Conservation (phyloP, 768 basidiomycete genomes). For the Agrocybe pediades region DNA sequence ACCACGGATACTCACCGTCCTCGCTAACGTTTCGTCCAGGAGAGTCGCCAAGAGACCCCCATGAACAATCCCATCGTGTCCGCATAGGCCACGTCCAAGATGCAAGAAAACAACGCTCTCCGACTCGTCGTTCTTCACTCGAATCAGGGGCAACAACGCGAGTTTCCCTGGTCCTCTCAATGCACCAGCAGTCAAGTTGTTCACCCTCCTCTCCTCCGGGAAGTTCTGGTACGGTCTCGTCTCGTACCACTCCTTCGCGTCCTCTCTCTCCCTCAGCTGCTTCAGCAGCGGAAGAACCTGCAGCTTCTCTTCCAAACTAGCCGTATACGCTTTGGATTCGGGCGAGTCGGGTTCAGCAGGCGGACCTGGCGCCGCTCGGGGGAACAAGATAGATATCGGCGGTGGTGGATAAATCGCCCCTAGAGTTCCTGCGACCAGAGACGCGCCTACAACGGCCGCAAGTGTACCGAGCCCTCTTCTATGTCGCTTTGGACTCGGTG, state of each 20-base stretch:
- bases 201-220: slow-evolving; percentile 74
- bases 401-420: slow-evolving; percentile 76
- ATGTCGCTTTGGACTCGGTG: slow-evolving; percentile 7
- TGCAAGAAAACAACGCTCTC: slow-evolving; percentile 77
- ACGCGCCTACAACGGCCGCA: slow-evolving; percentile 32
- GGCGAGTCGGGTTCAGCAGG: slow-evolving; percentile 51
- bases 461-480: slow-evolving; percentile 28
- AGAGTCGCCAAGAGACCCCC: slow-evolving; percentile 91
- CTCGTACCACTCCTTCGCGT: slow-evolving; percentile 72
- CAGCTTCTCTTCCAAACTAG: slow-evolving; percentile 65
- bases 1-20: slow-evolving; percentile 55
- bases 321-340: slow-evolving; percentile 58
- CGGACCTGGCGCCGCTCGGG: slow-evolving; percentile 76
- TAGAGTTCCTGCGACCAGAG: slow-evolving; percentile 44
- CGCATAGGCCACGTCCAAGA: slow-evolving; percentile 85
- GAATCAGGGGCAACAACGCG: slow-evolving; percentile 76
- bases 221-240: slow-evolving; percentile 70
- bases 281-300: slow-evolving; percentile 64
- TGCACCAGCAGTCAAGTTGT: slow-evolving; percentile 83
- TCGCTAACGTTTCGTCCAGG: slow-evolving; percentile 80
- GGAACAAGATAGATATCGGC: slow-evolving; percentile 68
- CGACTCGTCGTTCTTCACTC: slow-evolving; percentile 72
- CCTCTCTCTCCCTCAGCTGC: slow-evolving; percentile 45
- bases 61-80: slow-evolving; percentile 93
- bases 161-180: slow-evolving; percentile 88